Evolutionary conservation across 805 yeast genomes (phyloP).

Genomic region (Ogataea paraovalis): DNA sequence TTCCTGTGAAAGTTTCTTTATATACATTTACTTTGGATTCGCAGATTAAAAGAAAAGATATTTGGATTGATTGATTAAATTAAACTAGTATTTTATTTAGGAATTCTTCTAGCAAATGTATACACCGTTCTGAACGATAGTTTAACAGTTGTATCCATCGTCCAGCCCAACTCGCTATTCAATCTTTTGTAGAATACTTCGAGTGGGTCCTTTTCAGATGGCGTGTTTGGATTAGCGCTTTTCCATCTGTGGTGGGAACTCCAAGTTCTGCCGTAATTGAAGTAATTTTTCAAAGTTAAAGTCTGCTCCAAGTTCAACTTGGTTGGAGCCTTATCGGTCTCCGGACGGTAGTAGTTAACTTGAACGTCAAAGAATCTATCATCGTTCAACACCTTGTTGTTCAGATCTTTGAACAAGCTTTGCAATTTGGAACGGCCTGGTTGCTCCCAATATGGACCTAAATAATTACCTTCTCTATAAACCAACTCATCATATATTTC

Average conservation of each 20-base stretch:
- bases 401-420: conserved; percentile 38
- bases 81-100: not conserved
- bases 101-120: conserved; percentile 39
- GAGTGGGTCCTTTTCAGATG: conserved; percentile 31
- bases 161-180: conserved; percentile 45
- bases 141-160: conserved; percentile 34
- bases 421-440: conserved; percentile 67
- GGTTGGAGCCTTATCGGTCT: conserved; percentile 9
- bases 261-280: conserved; percentile 60
- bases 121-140: conserved; percentile 50
- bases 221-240: conserved; percentile 29
- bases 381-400: conserved; percentile 36
- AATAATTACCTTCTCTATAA: conserved; percentile 38
- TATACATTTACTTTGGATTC: too few relatives aligned
- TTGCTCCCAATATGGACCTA: conserved; percentile 81
- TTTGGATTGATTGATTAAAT: not conserved
- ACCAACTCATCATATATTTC: conserved; percentile 41
- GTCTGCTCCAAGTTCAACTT: conserved; percentile 34
- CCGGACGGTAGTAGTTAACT: conserved; percentile 29
- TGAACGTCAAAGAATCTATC: conserved; percentile 26
- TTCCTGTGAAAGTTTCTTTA: too few relatives aligned
- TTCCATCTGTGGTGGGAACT: conserved; percentile 63
- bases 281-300: conserved; percentile 42
- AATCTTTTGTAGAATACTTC: conserved; percentile 33
- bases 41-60: too few relatives aligned